Conservation (phyloP, 768 basidiomycete genomes). For the Suillus americanus region DNA sequence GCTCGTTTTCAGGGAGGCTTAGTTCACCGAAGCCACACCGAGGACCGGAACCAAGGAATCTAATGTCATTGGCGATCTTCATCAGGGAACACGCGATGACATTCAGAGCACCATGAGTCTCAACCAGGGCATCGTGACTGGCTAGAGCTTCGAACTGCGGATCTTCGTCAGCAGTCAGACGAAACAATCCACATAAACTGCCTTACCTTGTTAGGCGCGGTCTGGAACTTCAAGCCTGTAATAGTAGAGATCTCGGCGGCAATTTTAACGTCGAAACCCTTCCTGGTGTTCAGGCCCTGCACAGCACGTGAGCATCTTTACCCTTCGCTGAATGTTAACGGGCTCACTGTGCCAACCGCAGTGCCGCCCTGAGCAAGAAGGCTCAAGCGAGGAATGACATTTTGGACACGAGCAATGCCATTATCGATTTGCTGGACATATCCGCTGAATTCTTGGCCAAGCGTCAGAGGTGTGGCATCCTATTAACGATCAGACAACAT, state of each 20-base stretch:
- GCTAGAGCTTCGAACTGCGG: slow-evolving; percentile 94
- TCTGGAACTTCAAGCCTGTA: slow-evolving; percentile 89
- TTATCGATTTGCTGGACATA: slow-evolving; percentile 95
- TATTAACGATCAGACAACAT: slow-evolving; percentile 30
- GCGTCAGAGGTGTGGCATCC: slow-evolving; percentile 96
- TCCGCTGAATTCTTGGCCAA: slow-evolving; percentile 98
- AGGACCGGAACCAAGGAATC: slow-evolving; percentile 96
- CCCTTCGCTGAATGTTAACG: neutral
- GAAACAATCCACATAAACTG: neutral
- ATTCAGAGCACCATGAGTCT: slow-evolving; percentile 96
- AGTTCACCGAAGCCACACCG: slow-evolving; percentile 97
- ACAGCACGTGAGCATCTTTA: slow-evolving; percentile 11
- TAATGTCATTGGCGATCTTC: slow-evolving; percentile 99
- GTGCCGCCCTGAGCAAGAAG: slow-evolving; percentile 96
- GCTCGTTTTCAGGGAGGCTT: slow-evolving; percentile 95
- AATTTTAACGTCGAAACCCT: slow-evolving; percentile 94
- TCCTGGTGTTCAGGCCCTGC: slow-evolving; percentile 94
- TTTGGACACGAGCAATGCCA: slow-evolving; percentile 83
- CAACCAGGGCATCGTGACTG: slow-evolving; percentile 96
- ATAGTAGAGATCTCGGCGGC: slow-evolving; percentile 90
- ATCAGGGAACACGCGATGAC: slow-evolving; percentile 94
- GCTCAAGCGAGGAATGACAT: slow-evolving; percentile 80
- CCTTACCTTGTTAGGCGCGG: slow-evolving; percentile 94
- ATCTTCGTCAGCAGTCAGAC: neutral
- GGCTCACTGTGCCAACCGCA: slow-evolving; percentile 90